These are phyloP conservation scores for Penicillium crystallinum DNA, from an alignment of 495 filamentous ascomycete genomes.

Conservation along the genomic window DNA sequence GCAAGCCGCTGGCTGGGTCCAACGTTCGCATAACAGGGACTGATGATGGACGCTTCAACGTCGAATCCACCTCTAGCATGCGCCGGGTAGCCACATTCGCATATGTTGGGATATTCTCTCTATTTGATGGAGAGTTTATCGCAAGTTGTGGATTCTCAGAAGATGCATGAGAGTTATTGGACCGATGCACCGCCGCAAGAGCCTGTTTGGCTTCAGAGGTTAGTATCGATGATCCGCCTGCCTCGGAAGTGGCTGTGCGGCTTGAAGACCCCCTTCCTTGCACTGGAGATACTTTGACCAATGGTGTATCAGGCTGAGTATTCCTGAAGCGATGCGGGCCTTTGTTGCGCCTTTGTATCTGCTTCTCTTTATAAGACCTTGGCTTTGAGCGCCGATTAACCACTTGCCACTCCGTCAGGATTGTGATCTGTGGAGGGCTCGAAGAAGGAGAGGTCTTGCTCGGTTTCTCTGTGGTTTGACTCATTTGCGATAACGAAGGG, in stretches of 20 bases:
- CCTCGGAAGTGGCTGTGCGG: constrained; percentile 13
- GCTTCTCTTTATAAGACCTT: constrained; percentile 10
- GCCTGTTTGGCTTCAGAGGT: constrained; percentile 33
- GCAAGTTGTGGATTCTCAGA: constrained; percentile 6
- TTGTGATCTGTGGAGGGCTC: constrained; percentile 19
- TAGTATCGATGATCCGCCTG: constrained; percentile 20
- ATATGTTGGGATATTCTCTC: constrained; percentile 30
- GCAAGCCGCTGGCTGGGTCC: constrained; percentile 17
- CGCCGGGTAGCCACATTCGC: constrained; percentile 24
- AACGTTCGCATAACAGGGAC: constrained; percentile 14
- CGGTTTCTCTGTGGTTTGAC: constrained; percentile 29
- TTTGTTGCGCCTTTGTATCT: constrained; percentile 13
- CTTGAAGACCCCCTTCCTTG: constrained; percentile 35
- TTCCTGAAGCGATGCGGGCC: constrained; percentile 29
- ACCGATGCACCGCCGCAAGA: constrained; percentile 36
- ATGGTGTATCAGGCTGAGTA: constrained; percentile 29
- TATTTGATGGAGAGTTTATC: background rate
- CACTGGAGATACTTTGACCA: constrained; percentile 27
- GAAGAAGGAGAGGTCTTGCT: constrained; percentile 20
- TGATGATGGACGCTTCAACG: constrained; percentile 22
- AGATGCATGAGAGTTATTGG: constrained; percentile 25
- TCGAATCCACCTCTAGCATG: constrained; percentile 11
- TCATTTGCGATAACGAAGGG: constrained; percentile 32
- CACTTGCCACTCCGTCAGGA: constrained; percentile 36
- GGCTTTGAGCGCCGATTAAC: constrained; percentile 27